phyloP scores from a whole-genome alignment of 2,329 filamentous ascomycete species.

The Clarireedia hainanense region DNA sequence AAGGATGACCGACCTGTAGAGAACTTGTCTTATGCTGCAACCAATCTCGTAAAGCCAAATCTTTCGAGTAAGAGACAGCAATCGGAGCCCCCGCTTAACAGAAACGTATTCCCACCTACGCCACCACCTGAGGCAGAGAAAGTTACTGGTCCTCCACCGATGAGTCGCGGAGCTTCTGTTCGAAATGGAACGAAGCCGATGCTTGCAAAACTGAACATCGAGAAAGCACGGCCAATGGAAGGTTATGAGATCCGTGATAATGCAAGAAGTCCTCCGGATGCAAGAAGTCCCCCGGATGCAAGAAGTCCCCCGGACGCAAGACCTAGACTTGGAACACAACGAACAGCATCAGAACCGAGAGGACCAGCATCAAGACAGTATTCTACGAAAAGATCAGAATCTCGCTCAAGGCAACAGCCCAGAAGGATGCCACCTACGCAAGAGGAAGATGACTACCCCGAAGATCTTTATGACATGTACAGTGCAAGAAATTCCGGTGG shows the following conservation, averaged over 20 bases:
- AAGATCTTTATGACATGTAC: conserved; percentile 59
- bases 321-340: conserved; percentile 34
- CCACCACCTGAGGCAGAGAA: conserved; percentile 87
- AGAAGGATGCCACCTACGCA: conserved; percentile 25
- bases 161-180: conserved; percentile 51
- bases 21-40: conserved; percentile 83
- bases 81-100: conserved; percentile 70
- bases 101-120: conserved; percentile 93
- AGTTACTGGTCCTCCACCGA: conserved; percentile 27
- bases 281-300: background rate
- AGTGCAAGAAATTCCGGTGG: conserved; percentile 33
- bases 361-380: conserved; percentile 32
- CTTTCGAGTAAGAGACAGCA: conserved; percentile 75
- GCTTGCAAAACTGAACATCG: conserved; percentile 56
- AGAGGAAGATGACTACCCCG: conserved; percentile 57
- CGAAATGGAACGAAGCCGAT: conserved; percentile 53
- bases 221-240: conserved; percentile 43
- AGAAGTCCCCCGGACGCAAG: conserved; percentile 30
- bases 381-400: conserved; percentile 26
- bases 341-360: conserved; percentile 44
- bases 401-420: conserved; percentile 14
- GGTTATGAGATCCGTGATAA: conserved; percentile 29
- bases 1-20: conserved; percentile 77
- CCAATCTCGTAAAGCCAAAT: conserved; percentile 84
- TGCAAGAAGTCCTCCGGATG: conserved; percentile 29